Conservation (phyloP, 768 basidiomycete species). For the Trametes punicea region DNA sequence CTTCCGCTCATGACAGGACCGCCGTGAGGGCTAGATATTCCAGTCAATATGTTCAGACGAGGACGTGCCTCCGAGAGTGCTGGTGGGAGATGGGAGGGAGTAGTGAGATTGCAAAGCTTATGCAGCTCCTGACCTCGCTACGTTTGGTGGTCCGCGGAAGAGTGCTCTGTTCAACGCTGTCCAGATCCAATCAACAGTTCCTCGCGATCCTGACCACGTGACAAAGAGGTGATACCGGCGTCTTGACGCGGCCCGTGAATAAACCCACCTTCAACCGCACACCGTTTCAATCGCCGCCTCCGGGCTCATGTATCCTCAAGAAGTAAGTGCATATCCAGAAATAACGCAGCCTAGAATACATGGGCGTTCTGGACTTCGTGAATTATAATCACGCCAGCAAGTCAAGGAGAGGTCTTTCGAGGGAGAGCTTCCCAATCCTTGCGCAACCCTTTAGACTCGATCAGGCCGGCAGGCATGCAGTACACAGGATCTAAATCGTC, state of each 20-base stretch:
- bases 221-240: slow-evolving; percentile 1
- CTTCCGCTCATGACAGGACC: slow-evolving; percentile 21
- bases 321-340: background rate
- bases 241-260: background rate
- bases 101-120: background rate
- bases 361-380: background rate
- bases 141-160: slow-evolving; percentile 7
- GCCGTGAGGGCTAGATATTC: background rate
- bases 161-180: background rate
- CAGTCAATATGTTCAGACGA: background rate
- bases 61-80: background rate
- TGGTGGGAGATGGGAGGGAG: slow-evolving; percentile 5
- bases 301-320: background rate
- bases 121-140: slow-evolving; percentile 2
- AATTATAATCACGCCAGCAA: too few relatives aligned
- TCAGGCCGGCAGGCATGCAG: slow-evolving; percentile 85
- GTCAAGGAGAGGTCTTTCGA: slow-evolving; percentile 24
- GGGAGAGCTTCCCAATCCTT: slow-evolving; percentile 63
- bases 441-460: slow-evolving; percentile 64
- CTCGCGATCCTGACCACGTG: slow-evolving; percentile 7
- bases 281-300: background rate
- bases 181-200: slow-evolving; percentile 3
- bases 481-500: slow-evolving; percentile 90
- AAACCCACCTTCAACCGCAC: background rate
- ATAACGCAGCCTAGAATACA: slow-evolving; percentile 4